Conservation (phyloP, 140 eudicot species). For the Oenanthe javanica region DNA sequence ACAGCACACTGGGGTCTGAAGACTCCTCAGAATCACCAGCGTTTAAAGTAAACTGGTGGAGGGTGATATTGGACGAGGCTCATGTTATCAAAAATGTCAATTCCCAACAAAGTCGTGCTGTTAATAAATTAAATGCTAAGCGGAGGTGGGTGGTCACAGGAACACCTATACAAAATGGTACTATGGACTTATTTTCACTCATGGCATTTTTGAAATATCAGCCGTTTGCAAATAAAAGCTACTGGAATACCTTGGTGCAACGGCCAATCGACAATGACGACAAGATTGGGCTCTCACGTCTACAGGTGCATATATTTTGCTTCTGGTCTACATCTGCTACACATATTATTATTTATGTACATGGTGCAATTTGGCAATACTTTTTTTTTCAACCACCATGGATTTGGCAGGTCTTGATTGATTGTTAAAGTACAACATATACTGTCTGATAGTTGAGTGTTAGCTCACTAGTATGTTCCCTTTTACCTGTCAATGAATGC, state of each 20-base stretch:
- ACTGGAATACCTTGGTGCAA: conserved; percentile 76
- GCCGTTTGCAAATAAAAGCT: conserved; percentile 61
- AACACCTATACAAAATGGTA: conserved; percentile 85
- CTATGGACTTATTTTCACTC: conserved; percentile 68
- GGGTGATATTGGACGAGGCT: conserved; percentile 90
- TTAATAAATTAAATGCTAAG: conserved; percentile 42
- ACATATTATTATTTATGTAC: not conserved
- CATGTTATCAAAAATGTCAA: conserved; percentile 72
- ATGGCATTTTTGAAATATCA: conserved; percentile 74
- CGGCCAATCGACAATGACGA: conserved; percentile 64
- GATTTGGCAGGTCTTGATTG: not conserved
- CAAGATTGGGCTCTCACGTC: conserved; percentile 56
- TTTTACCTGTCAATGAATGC: not conserved
- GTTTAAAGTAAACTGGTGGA: conserved; percentile 72
- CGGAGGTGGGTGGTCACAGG: conserved; percentile 93
- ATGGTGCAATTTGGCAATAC: not conserved
- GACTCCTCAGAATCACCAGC: conserved; percentile 33
- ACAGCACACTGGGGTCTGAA: conserved; percentile 40
- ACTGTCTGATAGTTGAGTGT: not conserved
- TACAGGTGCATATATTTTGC: conserved; percentile 50
- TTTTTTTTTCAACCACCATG: not conserved
- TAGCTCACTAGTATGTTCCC: not conserved
- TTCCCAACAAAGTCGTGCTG: conserved; percentile 63
- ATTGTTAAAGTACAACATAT: not conserved
- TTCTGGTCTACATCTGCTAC: not conserved